These are phyloP conservation scores for Cryphonectria nitschkei DNA, from an alignment of 2,329 filamentous ascomycete species.

Conservation along the genomic window DNA sequence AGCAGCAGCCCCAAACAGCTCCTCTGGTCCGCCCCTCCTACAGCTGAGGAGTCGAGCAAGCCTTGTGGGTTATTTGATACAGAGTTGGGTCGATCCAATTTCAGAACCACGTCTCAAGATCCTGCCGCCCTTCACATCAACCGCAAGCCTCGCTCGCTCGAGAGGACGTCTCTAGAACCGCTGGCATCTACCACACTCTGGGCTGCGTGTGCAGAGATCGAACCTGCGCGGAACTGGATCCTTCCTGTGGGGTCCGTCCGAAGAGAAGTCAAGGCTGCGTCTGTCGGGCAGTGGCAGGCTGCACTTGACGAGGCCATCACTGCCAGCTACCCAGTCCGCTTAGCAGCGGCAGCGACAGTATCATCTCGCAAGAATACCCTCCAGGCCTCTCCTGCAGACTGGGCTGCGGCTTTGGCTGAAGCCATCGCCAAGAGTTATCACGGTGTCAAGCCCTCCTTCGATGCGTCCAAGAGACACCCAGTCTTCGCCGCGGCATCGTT, in stretches of 20 bases:
- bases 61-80: conserved; percentile 35
- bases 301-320: conserved; percentile 21
- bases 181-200: conserved; percentile 37
- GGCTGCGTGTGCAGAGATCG: conserved; percentile 23
- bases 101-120: conserved; percentile 36
- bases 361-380: not conserved
- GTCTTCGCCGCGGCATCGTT: conserved; percentile 38
- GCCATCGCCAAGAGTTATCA: conserved; percentile 30
- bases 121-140: conserved; percentile 39
- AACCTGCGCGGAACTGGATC: conserved; percentile 37
- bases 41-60: conserved; percentile 16
- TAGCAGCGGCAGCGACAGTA: not conserved
- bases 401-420: conserved; percentile 34
- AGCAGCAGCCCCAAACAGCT: conserved; percentile 29
- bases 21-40: conserved; percentile 37
- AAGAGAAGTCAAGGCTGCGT: conserved; percentile 29
- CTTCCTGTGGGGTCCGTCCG: conserved; percentile 35
- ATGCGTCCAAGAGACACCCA: conserved; percentile 39
- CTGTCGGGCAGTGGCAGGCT: conserved; percentile 35
- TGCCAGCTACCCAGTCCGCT: conserved; percentile 22
- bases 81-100: conserved; percentile 32
- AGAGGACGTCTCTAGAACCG: conserved; percentile 35
- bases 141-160: conserved; percentile 35
- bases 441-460: conserved; percentile 31
- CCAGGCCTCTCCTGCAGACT: conserved; percentile 25